Base-by-base conservation (phyloP, 169 alveolate genomes). In the Cryptosporidium sp. region DNA sequence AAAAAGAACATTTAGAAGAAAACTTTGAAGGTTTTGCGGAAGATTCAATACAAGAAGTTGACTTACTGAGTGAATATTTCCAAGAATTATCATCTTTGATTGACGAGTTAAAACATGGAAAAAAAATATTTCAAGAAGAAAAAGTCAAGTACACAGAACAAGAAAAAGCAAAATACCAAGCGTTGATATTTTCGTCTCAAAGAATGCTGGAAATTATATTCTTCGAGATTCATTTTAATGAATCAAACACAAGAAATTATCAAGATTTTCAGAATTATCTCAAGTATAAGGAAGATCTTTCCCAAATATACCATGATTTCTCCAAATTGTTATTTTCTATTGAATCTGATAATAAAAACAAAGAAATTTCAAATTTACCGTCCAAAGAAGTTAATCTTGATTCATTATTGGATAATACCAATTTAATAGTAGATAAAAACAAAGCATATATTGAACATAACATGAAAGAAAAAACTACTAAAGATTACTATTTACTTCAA, bases 151-250 rank as follows among this genome's bases (percentile, higher is more conserved):
- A 31, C 29, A 55, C 62, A 10, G 59, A 55, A 35, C 50, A 55
- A 10, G 45, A 37, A 0, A 14, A 73, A 37, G 70, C 67, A 29
- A 29, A 58, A 9, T 73, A 18, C 8, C 59, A 73, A 2, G 86
- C 86, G 2, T n/a, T 73, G 18, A 21, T 73, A 9, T 4, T 33
- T 29, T 73, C 86, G 6, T 33, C 70, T 4, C 86, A 73, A 39
- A 73, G 23, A 41, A 9, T 73, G 29, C 35, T 73, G 45, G 86
- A 73, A 14, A 73, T 73, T 33, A 31, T 73, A 2, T 33, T 55
- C 70, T 55, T 73, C 55, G 86, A 73, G 21, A 55, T 73, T n/a
- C 68, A 51, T 26, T 18, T 31, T 39, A 37, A 12, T n/a, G 86
- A 73, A 31, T 73, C 71, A 18, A 73, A 58, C 3, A 33, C 67